Conservation (phyloP, 345 rosid species). For the Arabidopsis suecica region DNA sequence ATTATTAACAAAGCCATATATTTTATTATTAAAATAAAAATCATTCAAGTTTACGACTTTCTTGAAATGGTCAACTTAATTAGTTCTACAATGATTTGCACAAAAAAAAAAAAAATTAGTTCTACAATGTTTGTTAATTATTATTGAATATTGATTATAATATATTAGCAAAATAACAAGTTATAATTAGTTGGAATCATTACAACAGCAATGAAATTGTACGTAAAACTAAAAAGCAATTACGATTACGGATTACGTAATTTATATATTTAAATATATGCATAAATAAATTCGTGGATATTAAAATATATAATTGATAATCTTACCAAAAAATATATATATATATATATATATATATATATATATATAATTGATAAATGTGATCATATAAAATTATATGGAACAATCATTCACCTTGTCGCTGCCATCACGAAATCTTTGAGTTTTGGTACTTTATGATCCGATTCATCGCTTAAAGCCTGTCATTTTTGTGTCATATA, state of each 20-base stretch:
- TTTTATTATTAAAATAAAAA: too few relatives aligned
- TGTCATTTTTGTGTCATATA: conserved; percentile 25
- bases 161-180: too few relatives aligned
- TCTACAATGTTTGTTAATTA: neutral
- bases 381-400: conserved; percentile 2
- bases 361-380: neutral
- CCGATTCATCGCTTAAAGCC: conserved; percentile 66
- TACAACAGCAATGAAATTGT: neutral
- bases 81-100: neutral
- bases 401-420: conserved; percentile 61
- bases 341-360: too few relatives aligned
- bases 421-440: conserved; percentile 84
- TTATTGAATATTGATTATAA: too few relatives aligned
- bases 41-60: too few relatives aligned
- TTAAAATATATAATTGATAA: too few relatives aligned
- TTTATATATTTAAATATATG: neutral
- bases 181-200: neutral
- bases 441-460: conserved; percentile 60
- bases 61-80: conserved; percentile 26
- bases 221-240: conserved; percentile 1
- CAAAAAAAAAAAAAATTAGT: too few relatives aligned
- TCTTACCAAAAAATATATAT: neutral
- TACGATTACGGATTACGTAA: neutral
- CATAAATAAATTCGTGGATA: neutral
- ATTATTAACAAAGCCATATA: neutral